These are phyloP conservation scores for Clonostachys sp. DNA, from an alignment of 2,329 filamentous ascomycete genomes.

Conservation along the genomic window DNA sequence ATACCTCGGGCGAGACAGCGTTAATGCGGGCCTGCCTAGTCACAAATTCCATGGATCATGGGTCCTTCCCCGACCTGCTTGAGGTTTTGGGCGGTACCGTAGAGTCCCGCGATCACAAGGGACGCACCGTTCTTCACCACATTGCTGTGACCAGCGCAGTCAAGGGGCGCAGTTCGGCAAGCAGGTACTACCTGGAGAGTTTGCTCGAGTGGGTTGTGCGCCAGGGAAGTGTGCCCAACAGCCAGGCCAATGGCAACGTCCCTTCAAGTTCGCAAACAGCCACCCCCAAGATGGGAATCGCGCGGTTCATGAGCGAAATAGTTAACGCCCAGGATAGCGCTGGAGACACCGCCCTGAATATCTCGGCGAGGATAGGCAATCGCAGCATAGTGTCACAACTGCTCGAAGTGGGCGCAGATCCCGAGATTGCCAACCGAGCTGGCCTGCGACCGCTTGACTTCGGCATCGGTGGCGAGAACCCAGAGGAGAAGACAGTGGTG, in stretches of 20 bases:
- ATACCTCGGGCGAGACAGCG: slow-evolving; percentile 85
- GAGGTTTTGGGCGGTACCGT: slow-evolving; percentile 88
- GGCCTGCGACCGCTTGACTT: slow-evolving; percentile 91
- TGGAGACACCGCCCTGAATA: slow-evolving; percentile 91
- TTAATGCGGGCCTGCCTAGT: slow-evolving; percentile 90
- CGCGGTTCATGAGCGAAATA: slow-evolving; percentile 93
- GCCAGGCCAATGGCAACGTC: slow-evolving; percentile 30
- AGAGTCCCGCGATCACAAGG: slow-evolving; percentile 83
- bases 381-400: slow-evolving; percentile 95
- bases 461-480: slow-evolving; percentile 71
- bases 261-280: slow-evolving; percentile 31
- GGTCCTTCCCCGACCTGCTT: slow-evolving; percentile 83
- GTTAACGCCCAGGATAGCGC: slow-evolving; percentile 93
- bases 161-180: slow-evolving; percentile 85
- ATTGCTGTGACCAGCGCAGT: slow-evolving; percentile 95
- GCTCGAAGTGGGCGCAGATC: slow-evolving; percentile 89
- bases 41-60: slow-evolving; percentile 89
- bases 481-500: slow-evolving; percentile 28
- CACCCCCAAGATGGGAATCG: slow-evolving; percentile 73
- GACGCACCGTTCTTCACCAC: slow-evolving; percentile 89
- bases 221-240: slow-evolving; percentile 64
- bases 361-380: slow-evolving; percentile 90
- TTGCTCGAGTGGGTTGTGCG: slow-evolving; percentile 91
- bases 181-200: slow-evolving; percentile 93
- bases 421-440: slow-evolving; percentile 85